A percentile compares a stretch with the other conserved stretches of the same genome.
Evolutionary conservation across 2,329 filamentous ascomycete species (phyloP).

Genomic region (Calonectria crousiana): DNA sequence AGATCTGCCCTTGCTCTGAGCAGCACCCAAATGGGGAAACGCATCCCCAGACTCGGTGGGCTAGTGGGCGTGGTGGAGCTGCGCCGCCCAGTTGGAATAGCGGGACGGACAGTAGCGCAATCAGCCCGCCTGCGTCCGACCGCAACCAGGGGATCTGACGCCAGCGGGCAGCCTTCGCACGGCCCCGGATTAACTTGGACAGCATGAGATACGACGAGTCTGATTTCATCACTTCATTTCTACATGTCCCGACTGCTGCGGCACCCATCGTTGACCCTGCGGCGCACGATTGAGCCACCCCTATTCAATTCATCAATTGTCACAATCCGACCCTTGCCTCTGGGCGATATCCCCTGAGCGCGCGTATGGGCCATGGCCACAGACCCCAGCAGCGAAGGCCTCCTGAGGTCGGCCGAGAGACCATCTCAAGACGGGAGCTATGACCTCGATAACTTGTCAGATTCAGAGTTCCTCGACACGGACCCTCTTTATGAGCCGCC

Average conservation of each 20-base stretch:
- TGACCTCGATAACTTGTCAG: slow-evolving; percentile 43
- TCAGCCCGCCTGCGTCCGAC: slow-evolving; percentile 4
- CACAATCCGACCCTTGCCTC: not conserved
- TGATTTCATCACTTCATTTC: not conserved
- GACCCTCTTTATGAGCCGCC: slow-evolving; percentile 21
- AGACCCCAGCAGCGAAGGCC: slow-evolving; percentile 49
- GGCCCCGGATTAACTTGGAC: slow-evolving; percentile 8
- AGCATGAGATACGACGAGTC: slow-evolving; percentile 1
- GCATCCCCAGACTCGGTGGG: slow-evolving; percentile 3
- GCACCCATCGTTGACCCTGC: not conserved
- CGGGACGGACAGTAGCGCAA: slow-evolving; percentile 9
- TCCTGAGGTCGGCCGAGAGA: slow-evolving; percentile 41
- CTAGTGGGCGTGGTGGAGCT: not conserved
- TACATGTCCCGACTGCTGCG: not conserved
- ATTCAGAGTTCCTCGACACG: slow-evolving; percentile 46
- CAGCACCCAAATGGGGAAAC: slow-evolving; percentile 5
- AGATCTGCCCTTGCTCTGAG: not conserved
- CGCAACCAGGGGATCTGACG: slow-evolving; percentile 9
- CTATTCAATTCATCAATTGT: not conserved
- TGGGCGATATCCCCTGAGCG: not conserved
- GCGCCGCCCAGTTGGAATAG: slow-evolving; percentile 2
- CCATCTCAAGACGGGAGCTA: slow-evolving; percentile 39
- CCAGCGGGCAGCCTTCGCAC: not conserved
- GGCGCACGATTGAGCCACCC: not conserved
- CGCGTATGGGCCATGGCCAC: slow-evolving; percentile 30